These are phyloP conservation scores for Suillus paluster DNA, from an alignment of 768 basidiomycete species.

Conservation along the genomic window DNA sequence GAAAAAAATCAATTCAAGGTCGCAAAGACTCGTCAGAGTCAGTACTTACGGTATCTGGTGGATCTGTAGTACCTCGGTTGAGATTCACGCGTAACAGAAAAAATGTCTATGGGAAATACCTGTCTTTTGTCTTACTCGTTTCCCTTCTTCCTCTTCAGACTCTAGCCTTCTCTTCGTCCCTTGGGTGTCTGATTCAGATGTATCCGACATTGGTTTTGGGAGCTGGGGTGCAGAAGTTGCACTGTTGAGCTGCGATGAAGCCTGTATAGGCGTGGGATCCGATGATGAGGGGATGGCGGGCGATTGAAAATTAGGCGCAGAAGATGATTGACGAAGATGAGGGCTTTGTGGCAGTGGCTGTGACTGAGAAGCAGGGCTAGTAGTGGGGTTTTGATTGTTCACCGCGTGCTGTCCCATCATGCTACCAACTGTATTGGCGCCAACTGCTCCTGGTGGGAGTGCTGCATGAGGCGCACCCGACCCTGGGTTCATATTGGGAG, in stretches of 20 bases:
- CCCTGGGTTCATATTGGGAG: constrained; percentile 20
- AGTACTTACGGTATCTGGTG: constrained; percentile 51
- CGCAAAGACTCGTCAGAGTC: constrained; percentile 13
- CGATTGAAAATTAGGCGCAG: constrained; percentile 16
- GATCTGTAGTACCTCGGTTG: constrained; percentile 46
- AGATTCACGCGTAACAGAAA: constrained; percentile 25
- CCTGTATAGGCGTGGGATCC: background rate
- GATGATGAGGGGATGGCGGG: background rate
- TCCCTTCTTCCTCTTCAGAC: constrained; percentile 64
- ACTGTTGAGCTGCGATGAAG: constrained; percentile 12
- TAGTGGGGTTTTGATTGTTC: constrained; percentile 21
- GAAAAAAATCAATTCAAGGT: constrained; percentile 11
- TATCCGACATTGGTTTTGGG: constrained; percentile 12
- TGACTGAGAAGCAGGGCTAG: constrained; percentile 23
- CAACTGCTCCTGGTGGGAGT: constrained; percentile 23
- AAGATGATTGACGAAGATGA: constrained; percentile 25
- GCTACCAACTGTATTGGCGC: constrained; percentile 16
- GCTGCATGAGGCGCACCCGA: constrained; percentile 18
- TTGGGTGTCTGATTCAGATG: constrained; percentile 61
- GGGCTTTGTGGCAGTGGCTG: constrained; percentile 38
- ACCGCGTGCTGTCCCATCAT: constrained; percentile 33
- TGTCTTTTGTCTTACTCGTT: constrained; percentile 74
- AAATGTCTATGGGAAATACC: constrained; percentile 46
- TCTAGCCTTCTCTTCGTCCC: constrained; percentile 76
- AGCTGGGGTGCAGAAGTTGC: constrained; percentile 14